Percentiles rank a stretch among this genome's conserved stretches.
Conservation (phyloP, 306 rosid species). For the Purshia tridentata region DNA sequence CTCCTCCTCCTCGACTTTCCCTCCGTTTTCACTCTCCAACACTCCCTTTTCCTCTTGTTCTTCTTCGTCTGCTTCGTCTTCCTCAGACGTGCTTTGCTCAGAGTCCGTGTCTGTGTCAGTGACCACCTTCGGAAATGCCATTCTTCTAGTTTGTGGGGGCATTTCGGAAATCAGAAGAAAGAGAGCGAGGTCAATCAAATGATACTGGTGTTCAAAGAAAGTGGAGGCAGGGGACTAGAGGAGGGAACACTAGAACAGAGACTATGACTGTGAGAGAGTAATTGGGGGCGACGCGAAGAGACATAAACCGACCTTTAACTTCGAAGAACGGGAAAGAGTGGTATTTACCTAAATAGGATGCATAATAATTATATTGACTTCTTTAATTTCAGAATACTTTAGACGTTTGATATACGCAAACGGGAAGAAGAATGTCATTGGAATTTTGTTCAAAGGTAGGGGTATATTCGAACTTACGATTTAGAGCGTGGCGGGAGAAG, state of each 20-base stretch:
- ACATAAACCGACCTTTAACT: constrained; percentile 1
- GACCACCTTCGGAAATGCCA: constrained; percentile 58
- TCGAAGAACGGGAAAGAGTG: neutral
- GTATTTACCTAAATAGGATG: neutral
- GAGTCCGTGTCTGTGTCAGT: constrained; percentile 71
- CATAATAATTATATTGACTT: neutral
- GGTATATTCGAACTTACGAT: constrained; percentile 12
- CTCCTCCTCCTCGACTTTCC: constrained; percentile 42
- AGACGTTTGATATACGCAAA: neutral
- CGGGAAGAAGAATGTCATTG: neutral
- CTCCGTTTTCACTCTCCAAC: constrained; percentile 24
- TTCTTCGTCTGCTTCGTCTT: constrained; percentile 43
- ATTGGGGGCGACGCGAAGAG: neutral
- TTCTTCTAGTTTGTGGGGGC: constrained; percentile 68
- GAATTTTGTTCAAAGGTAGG: neutral
- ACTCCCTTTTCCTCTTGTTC: constrained; percentile 26
- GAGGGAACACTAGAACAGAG: neutral
- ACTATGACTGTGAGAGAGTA: neutral
- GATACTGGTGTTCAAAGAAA: neutral
- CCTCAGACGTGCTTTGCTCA: constrained; percentile 73
- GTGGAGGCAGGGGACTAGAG: neutral
- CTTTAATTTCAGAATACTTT: neutral
- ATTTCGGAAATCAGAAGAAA: constrained; percentile 25
- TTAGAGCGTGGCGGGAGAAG: constrained; percentile 44
- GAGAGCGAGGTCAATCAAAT: neutral